These are phyloP conservation scores for Arabidopsis lyrata DNA, from an alignment of 441 rosid genomes.

Conservation along the genomic window DNA sequence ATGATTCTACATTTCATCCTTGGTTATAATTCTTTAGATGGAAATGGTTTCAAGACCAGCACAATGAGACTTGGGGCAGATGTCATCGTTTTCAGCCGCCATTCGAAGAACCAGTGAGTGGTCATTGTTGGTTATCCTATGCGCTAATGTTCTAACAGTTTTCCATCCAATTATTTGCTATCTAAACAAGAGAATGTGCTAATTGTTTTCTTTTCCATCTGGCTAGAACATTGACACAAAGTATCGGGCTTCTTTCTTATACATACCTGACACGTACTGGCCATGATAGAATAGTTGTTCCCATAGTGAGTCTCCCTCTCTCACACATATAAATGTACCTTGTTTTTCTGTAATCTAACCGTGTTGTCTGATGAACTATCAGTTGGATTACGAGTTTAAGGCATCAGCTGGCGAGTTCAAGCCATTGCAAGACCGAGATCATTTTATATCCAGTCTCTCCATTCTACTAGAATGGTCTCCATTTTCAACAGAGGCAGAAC, in stretches of 20 bases:
- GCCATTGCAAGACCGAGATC: conserved; percentile 57
- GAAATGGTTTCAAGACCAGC: conserved; percentile 99
- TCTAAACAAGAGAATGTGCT: conserved; percentile 29
- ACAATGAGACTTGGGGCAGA: conserved; percentile 99
- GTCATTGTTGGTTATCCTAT: conserved; percentile 13
- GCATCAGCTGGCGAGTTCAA: conserved; percentile 49
- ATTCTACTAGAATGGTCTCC: conserved; percentile 89
- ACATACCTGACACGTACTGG: conserved; percentile 80
- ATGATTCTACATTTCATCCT: conserved; percentile 26
- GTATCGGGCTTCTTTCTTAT: conserved; percentile 92
- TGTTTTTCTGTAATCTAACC: conserved; percentile 36
- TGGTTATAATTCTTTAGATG: conserved; percentile 70
- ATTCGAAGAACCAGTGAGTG: conserved; percentile 65
- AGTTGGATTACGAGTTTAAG: conserved; percentile 85
- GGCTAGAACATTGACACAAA: conserved; percentile 70
- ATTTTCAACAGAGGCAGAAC: conserved; percentile 82
- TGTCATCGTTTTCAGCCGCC: conserved; percentile 92
- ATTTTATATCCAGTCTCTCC: conserved; percentile 67
- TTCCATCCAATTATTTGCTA: conserved; percentile 16
- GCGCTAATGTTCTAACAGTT: conserved; percentile 19
- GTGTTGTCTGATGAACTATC: conserved; percentile 40
- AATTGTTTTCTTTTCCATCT: conserved; percentile 42
- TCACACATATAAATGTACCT: background rate
- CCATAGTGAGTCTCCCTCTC: conserved; percentile 69
- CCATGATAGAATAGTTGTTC: conserved; percentile 88